phyloP scores from a whole-genome alignment of 2,329 filamentous ascomycete genomes.

The Sarocladiaceae sp. region DNA sequence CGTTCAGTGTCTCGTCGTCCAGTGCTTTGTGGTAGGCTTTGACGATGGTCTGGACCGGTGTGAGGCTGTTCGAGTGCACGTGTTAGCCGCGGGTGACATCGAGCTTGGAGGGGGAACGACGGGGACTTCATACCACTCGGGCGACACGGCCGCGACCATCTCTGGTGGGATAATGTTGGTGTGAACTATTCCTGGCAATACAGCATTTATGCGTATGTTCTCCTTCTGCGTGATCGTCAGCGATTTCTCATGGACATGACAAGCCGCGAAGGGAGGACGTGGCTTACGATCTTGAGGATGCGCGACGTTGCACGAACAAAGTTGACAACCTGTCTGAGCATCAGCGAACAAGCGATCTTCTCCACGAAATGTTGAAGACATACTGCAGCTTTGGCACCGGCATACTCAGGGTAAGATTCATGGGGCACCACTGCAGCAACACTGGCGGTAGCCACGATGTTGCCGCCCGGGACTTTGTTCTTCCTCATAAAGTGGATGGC shows the following conservation, averaged over 20 bases:
- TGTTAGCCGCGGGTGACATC: not conserved
- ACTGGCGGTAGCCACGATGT: slow-evolving; percentile 37
- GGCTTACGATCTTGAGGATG: slow-evolving; percentile 25
- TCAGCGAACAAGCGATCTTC: not conserved
- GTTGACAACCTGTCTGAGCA: slow-evolving; percentile 13
- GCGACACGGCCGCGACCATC: slow-evolving; percentile 34
- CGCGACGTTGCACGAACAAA: slow-evolving; percentile 33
- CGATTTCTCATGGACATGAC: not conserved
- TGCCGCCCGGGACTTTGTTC: slow-evolving; percentile 35
- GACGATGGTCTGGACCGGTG: slow-evolving; percentile 37
- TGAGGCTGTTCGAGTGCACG: slow-evolving; percentile 21
- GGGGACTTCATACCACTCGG: slow-evolving; percentile 19
- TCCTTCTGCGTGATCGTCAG: slow-evolving; percentile 28
- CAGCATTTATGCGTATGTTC: slow-evolving; percentile 40
- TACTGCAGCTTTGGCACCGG: slow-evolving; percentile 43
- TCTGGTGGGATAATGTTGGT: slow-evolving; percentile 38
- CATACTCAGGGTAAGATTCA: slow-evolving; percentile 39
- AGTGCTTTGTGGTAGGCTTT: slow-evolving; percentile 38
- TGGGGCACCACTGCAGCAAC: slow-evolving; percentile 38
- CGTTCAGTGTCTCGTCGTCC: slow-evolving; percentile 33
- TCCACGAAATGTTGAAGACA: slow-evolving; percentile 15
- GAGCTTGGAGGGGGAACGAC: not conserved
- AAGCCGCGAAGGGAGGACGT: no score
- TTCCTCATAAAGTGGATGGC: slow-evolving; percentile 48
- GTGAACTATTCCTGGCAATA: slow-evolving; percentile 40